Evolutionary conservation across 129 eudicot genomes (phyloP).

Genomic region (Flaveria ramosissima): DNA sequence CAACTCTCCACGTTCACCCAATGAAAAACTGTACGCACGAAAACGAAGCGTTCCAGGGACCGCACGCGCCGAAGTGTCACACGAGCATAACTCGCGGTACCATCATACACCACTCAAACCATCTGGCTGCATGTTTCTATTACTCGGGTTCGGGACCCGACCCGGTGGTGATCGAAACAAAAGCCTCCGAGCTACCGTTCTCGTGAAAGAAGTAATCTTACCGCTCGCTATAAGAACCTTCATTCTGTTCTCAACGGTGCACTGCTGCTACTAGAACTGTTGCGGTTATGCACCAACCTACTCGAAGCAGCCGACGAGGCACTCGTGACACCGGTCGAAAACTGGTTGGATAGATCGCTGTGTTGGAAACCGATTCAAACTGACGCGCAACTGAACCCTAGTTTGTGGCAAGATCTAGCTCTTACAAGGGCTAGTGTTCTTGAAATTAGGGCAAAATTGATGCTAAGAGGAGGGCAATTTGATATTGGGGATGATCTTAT

Average conservation of each 20-base stretch:
- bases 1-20: too few relatives aligned
- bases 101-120: conserved; percentile 53
- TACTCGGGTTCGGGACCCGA: conserved; percentile 84
- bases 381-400: conserved; percentile 80
- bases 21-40: conserved; percentile 76
- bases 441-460: conserved; percentile 69
- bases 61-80: conserved; percentile 77
- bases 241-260: conserved; percentile 72
- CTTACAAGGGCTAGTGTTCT: conserved; percentile 80
- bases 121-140: conserved; percentile 87
- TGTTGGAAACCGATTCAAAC: conserved; percentile 94
- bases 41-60: conserved; percentile 68
- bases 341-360: conserved; percentile 77
- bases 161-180: conserved; percentile 68
- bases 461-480: conserved; percentile 90
- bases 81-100: conserved; percentile 65
- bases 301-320: conserved; percentile 89
- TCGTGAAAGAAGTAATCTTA: conserved; percentile 78
- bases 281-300: conserved; percentile 71
- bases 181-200: conserved; percentile 63
- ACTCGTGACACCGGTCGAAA: conserved; percentile 81
- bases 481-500: conserved; percentile 90
- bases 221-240: conserved; percentile 88
- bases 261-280: conserved; percentile 77
- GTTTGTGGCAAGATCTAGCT: conserved; percentile 93